Evolutionary conservation across 129 eudicot species (phyloP).

Genomic region (Mikania micrantha): DNA sequence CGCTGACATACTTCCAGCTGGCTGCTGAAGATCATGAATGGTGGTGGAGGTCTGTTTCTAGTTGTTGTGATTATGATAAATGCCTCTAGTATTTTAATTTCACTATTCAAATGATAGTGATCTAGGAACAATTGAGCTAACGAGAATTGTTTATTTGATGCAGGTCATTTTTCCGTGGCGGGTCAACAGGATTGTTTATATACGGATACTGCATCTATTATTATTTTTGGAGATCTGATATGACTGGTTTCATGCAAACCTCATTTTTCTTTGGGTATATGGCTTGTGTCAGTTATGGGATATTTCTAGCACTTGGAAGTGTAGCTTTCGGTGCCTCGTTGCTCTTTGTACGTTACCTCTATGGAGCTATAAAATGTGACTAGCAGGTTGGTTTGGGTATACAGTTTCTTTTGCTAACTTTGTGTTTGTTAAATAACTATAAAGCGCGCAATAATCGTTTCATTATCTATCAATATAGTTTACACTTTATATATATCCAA

Average conservation of each 20-base stretch:
- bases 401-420: constrained; percentile 5
- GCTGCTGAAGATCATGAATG: constrained; percentile 69
- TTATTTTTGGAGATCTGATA: constrained; percentile 15
- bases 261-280: constrained; percentile 33
- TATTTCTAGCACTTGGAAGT: constrained; percentile 32
- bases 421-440: too few species aligned
- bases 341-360: constrained; percentile 32
- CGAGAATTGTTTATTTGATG: constrained; percentile 5
- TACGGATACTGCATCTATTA: constrained; percentile 30
- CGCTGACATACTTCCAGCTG: constrained; percentile 61
- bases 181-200: constrained; percentile 33
- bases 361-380: constrained; percentile 30
- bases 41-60: constrained; percentile 46
- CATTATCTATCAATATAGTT: too few species aligned
- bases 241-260: constrained; percentile 31
- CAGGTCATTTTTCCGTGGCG: constrained; percentile 36
- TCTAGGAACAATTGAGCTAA: background rate
- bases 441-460: too few species aligned
- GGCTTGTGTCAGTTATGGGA: constrained; percentile 29
- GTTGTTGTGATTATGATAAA: background rate
- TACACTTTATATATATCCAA: too few species aligned
- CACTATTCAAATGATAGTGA: background rate
- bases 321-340: constrained; percentile 36
- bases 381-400: background rate
- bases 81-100: background rate